Conservation (phyloP, 306 rosid species). For the Rosa rugosa region DNA sequence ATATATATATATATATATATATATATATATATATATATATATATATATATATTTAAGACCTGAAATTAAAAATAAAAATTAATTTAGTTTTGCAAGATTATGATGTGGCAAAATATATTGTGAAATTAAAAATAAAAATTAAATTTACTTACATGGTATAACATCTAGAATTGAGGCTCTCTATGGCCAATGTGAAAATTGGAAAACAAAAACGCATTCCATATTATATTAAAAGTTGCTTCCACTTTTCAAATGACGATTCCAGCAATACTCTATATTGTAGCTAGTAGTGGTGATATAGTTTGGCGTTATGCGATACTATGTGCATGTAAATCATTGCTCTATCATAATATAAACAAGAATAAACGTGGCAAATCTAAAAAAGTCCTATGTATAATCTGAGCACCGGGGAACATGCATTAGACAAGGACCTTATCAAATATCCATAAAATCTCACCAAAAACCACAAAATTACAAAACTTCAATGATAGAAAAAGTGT, state of each 20-base stretch:
- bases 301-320: neutral
- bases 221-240: neutral
- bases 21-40: too few relatives aligned
- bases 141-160: too few relatives aligned
- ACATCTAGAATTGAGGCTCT: too few relatives aligned
- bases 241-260: neutral
- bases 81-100: too few relatives aligned
- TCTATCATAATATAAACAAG: neutral
- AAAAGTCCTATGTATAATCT: neutral
- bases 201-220: too few relatives aligned
- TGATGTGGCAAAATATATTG: too few relatives aligned
- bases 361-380: neutral
- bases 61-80: too few relatives aligned
- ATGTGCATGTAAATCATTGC: neutral
- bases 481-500: slow-evolving; percentile 32
- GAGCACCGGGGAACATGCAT: slow-evolving; percentile 41
- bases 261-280: neutral
- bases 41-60: too few relatives aligned
- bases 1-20: too few relatives aligned
- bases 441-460: slow-evolving; percentile 33
- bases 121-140: too few relatives aligned
- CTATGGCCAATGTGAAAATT: too few relatives aligned
- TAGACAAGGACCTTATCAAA: slow-evolving; percentile 37
- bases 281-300: neutral
- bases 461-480: slow-evolving; percentile 32